These are phyloP conservation scores for Ceriops tagal DNA, from an alignment of 345 rosid genomes.

Conservation along the genomic window DNA sequence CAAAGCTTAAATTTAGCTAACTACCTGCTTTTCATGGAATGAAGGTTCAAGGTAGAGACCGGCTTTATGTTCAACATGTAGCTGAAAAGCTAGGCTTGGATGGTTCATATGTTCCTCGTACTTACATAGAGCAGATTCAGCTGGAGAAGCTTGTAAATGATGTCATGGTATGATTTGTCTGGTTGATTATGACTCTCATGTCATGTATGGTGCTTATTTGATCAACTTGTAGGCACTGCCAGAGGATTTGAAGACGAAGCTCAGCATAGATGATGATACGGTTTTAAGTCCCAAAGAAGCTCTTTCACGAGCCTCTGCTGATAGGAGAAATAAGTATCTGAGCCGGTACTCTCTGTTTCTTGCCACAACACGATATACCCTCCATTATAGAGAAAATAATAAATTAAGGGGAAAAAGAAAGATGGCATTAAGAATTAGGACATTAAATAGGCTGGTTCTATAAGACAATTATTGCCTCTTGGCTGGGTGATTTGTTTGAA, in stretches of 20 bases:
- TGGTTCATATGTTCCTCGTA: constrained; percentile 82
- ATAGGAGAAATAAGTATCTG: constrained; percentile 82
- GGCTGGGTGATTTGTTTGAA: background rate
- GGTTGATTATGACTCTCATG: constrained; percentile 6
- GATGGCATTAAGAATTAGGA: background rate
- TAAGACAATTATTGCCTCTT: background rate
- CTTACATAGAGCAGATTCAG: constrained; percentile 97
- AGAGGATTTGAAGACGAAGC: constrained; percentile 88
- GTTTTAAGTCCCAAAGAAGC: constrained; percentile 95
- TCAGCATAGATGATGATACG: constrained; percentile 86
- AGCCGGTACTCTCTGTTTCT: constrained; percentile 59
- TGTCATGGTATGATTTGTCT: constrained; percentile 68
- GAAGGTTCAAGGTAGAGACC: constrained; percentile 98
- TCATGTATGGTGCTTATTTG: constrained; percentile 21
- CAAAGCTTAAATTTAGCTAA: constrained; percentile 13
- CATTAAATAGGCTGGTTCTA: background rate
- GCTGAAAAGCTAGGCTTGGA: constrained; percentile 86
- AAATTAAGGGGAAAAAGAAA: background rate
- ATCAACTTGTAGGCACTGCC: constrained; percentile 75
- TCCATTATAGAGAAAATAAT: background rate
- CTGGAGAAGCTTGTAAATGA: constrained; percentile 96
- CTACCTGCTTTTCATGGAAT: constrained; percentile 16
- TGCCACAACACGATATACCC: constrained; percentile 4
- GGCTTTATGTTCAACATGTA: constrained; percentile 56
- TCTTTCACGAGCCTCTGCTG: constrained; percentile 94